Base-by-base conservation (phyloP, 192 early-diverging fungal genomes). In the Umbelopsis vinacea region DNA sequence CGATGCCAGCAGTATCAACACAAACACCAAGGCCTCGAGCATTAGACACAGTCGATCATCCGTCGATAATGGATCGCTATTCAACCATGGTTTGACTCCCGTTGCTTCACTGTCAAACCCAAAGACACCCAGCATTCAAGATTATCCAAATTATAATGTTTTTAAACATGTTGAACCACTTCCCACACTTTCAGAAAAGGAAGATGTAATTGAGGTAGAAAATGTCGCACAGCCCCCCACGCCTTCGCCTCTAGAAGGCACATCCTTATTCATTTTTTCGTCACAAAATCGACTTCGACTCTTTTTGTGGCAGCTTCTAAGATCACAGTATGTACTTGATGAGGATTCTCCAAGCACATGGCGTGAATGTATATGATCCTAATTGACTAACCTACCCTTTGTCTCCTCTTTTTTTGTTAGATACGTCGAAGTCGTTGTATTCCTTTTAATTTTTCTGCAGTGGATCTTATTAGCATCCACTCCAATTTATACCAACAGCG, bases 381-480 rank as follows among this genome's bases (percentile, higher is more conserved):
- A 6, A 23, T 12, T 11, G 21, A 35, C 38, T 17, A 14, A 37
- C 4, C n/a, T n/a, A n/a, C n/a, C 24, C 33, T 38, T 69, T 53
- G 23, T 52, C 29, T 15, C 12, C 12, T 38, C 11, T 29, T 29
- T 29, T 29, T 29, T 29, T 29, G 3, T 29, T 66, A 81, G 84
- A 46, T 68, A 71, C 21, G 69, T 74, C 0, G 81, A 85, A 40
- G 47, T 74, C 0, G 67, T 81, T 38, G 77, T 85, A 19, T 73
- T 85, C 1, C 68, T 81, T 1, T 24, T 85, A 11, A 78, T 85
- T 22, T 67, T 82, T 45, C 68, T 76, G 3, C 75, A 85, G 43
- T 85, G 84, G 84, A 70, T 85, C 19, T 68, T 85, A 29, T 72
- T 85, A 52, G 81, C 82, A 22, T 78, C 74, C 29, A 74, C 71